Evolutionary conservation across 129 eudicot genomes (phyloP).

Genomic region (Escallonia rubra): DNA sequence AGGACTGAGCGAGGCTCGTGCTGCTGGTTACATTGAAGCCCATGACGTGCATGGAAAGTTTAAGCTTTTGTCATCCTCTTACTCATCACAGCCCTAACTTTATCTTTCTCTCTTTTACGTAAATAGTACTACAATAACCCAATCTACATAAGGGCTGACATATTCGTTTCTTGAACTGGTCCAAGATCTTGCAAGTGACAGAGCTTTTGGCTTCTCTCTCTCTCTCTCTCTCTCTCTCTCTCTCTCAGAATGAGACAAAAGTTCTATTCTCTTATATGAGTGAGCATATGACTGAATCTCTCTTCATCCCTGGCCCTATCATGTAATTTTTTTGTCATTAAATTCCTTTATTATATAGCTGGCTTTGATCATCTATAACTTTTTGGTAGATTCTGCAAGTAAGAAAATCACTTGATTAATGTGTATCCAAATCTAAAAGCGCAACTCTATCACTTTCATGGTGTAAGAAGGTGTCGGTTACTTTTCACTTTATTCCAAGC

Average conservation of each 20-base stretch:
- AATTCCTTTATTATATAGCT: too few relatives aligned
- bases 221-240: conserved; percentile 29
- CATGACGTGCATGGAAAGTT: conserved; percentile 40
- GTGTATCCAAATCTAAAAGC: conserved; percentile 14
- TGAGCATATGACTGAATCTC: not conserved
- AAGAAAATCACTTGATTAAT: too few relatives aligned
- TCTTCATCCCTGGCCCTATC: too few relatives aligned
- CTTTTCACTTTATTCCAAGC: conserved; percentile 42
- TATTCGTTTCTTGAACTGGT: conserved; percentile 44
- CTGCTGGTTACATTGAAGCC: conserved; percentile 9
- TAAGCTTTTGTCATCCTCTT: conserved; percentile 12
- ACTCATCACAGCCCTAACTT: conserved; percentile 1
- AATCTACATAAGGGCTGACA: conserved; percentile 9
- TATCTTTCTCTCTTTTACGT: not conserved
- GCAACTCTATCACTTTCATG: conserved; percentile 21
- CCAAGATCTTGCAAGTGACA: conserved; percentile 24
- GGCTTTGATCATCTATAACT: too few relatives aligned
- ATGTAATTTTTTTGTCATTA: too few relatives aligned
- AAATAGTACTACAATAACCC: not conserved
- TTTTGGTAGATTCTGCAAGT: too few relatives aligned
- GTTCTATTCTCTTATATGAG: conserved; percentile 17
- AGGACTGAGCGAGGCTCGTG: not conserved
- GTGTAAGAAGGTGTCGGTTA: conserved; percentile 27
- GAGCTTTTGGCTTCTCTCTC: conserved; percentile 31
- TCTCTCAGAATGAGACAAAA: conserved; percentile 32